A percentile compares a stretch with the other conserved stretches of the same genome.
phyloP scores from a whole-genome alignment of 2,329 filamentous ascomycete genomes.

The Exophiala aquamarina region DNA sequence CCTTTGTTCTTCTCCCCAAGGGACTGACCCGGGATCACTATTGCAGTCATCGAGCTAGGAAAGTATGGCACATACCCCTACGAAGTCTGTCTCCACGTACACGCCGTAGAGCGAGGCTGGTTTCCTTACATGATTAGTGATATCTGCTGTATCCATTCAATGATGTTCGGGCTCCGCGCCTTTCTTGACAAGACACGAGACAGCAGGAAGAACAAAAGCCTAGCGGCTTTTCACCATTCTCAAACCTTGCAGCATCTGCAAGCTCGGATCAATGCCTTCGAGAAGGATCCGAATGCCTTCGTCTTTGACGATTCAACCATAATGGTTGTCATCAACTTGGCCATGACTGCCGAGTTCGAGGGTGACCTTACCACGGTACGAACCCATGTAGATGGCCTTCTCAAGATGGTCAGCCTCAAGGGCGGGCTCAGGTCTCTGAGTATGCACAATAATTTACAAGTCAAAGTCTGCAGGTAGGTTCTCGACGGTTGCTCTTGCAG shows the following conservation, averaged over 20 bases:
- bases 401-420: constrained; percentile 2
- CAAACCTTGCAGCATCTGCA: constrained; percentile 1
- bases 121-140: too few relatives aligned
- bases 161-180: too few relatives aligned
- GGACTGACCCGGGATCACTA: too few relatives aligned
- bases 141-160: too few relatives aligned
- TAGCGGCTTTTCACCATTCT: constrained; percentile 1
- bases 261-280: constrained; percentile 4
- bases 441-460: constrained; percentile 9
- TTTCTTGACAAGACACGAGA: too few relatives aligned
- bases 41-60: too few relatives aligned
- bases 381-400: constrained; percentile 1
- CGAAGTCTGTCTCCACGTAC: too few relatives aligned
- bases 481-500: neutral
- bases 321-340: constrained; percentile 5
- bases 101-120: too few relatives aligned
- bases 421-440: constrained; percentile 1
- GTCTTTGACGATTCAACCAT: constrained; percentile 1
- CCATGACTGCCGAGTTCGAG: neutral
- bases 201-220: too few relatives aligned
- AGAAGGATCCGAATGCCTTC: neutral
- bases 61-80: too few relatives aligned
- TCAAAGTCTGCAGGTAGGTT: constrained; percentile 12
- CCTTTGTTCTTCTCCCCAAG: too few relatives aligned
- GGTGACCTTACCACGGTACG: neutral